These are phyloP conservation scores for Paraleonurus japonicus DNA, from an alignment of 257 asterid species.

Conservation along the genomic window DNA sequence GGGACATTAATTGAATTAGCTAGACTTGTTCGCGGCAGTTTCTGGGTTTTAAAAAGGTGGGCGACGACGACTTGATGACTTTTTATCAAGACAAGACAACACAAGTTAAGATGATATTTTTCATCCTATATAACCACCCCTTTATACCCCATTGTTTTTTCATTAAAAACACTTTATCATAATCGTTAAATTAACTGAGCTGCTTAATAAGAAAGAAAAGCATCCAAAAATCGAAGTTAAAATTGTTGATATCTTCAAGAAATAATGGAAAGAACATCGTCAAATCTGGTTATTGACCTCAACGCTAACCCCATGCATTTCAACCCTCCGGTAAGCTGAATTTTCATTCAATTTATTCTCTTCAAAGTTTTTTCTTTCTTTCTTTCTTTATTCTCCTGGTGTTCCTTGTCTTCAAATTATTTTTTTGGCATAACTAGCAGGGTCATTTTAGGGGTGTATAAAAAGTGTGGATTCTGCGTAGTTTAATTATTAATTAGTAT, in stretches of 20 bases:
- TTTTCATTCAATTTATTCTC: background rate
- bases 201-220: background rate
- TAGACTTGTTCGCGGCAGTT: too few species aligned
- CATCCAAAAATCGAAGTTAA: background rate
- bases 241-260: background rate
- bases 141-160: background rate
- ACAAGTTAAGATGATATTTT: background rate
- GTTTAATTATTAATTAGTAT: background rate
- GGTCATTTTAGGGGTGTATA: too few species aligned
- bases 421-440: too few species aligned
- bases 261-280: slow-evolving; percentile 26
- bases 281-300: slow-evolving; percentile 35
- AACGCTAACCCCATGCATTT: slow-evolving; percentile 39
- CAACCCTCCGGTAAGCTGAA: slow-evolving; percentile 26
- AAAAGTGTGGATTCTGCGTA: too few species aligned
- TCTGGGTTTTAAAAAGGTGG: slow-evolving; percentile 15
- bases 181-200: background rate
- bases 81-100: too few species aligned
- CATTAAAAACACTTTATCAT: slow-evolving; percentile 6
- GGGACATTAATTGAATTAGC: too few species aligned
- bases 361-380: too few species aligned
- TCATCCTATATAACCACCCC: slow-evolving; percentile 12
- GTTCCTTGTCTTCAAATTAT: too few species aligned
- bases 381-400: too few species aligned
- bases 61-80: slow-evolving; percentile 15